A percentile compares a stretch with the other conserved stretches of the same genome.
Evolutionary conservation across 805 yeast species (phyloP).

Genomic region (Brettanomyces anomalus): DNA sequence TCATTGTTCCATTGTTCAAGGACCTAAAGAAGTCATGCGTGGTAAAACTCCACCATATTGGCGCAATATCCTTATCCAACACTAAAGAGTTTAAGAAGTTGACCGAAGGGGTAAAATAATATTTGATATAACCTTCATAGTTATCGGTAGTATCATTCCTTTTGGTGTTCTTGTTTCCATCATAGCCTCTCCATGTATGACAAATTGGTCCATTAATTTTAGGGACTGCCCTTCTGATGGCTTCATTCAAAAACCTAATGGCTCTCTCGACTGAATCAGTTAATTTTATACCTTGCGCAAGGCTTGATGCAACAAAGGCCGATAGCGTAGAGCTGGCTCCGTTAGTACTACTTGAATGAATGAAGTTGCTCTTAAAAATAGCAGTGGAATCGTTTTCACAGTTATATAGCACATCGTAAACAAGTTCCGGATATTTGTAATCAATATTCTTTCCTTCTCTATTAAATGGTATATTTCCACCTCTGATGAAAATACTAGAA

Average conservation of each 20-base stretch:
- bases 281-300: slow-evolving; percentile 47
- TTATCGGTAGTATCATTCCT: not conserved
- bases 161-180: too few species aligned
- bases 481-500: slow-evolving; percentile 60
- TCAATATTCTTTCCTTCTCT: slow-evolving; percentile 9
- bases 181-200: slow-evolving; percentile 35
- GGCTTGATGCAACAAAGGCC: slow-evolving; percentile 64
- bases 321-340: slow-evolving; percentile 89
- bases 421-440: slow-evolving; percentile 9
- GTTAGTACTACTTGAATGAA: slow-evolving; percentile 42
- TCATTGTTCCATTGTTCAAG: slow-evolving; percentile 1
- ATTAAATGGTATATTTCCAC: slow-evolving; percentile 64
- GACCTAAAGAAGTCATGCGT: slow-evolving; percentile 49
- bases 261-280: slow-evolving; percentile 43
- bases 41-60: slow-evolving; percentile 48
- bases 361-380: slow-evolving; percentile 2
- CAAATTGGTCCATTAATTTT: slow-evolving; percentile 61
- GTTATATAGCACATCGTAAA: slow-evolving; percentile 4
- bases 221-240: slow-evolving; percentile 36
- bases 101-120: too few species aligned
- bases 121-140: too few species aligned
- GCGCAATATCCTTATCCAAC: slow-evolving; percentile 43
- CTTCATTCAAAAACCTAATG: slow-evolving; percentile 57
- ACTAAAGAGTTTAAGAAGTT: slow-evolving; percentile 35
- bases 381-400: not conserved